These are phyloP conservation scores for Sclerotinia nivalis DNA, from an alignment of 2,329 filamentous ascomycete genomes.

Conservation along the genomic window DNA sequence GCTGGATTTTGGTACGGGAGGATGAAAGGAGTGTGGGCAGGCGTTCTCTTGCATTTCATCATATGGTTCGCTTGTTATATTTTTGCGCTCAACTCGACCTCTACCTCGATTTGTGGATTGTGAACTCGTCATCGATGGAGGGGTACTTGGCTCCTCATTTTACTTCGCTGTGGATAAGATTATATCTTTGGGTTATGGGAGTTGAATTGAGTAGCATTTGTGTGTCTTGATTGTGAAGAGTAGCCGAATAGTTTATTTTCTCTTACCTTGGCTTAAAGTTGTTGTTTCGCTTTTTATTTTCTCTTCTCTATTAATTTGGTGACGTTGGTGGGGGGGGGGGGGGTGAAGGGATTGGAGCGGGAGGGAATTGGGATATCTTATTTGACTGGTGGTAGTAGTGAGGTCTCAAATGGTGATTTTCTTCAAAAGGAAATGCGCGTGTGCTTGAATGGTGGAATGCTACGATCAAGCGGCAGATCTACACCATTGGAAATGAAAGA, in stretches of 20 bases:
- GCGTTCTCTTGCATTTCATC: slow-evolving; percentile 20
- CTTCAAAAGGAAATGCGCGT: neutral
- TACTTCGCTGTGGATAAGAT: slow-evolving; percentile 17
- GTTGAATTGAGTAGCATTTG: slow-evolving; percentile 21
- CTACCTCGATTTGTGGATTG: slow-evolving; percentile 6
- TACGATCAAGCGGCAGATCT: neutral
- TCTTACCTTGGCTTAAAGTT: slow-evolving; percentile 10
- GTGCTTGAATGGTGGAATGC: neutral
- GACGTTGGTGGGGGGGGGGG: neutral
- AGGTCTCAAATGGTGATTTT: neutral
- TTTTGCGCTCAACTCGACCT: slow-evolving; percentile 4
- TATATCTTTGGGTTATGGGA: slow-evolving; percentile 19
- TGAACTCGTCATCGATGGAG: slow-evolving; percentile 9
- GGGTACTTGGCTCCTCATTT: neutral
- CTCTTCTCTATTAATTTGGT: slow-evolving; percentile 22
- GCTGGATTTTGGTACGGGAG: slow-evolving; percentile 18
- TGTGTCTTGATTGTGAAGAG: slow-evolving; percentile 16
- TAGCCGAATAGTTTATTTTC: slow-evolving; percentile 16
- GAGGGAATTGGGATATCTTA: neutral
- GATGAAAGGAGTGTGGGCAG: slow-evolving; percentile 11
- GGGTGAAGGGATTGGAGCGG: neutral
- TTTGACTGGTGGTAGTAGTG: neutral
- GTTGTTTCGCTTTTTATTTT: slow-evolving; percentile 19
- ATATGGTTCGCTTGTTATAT: slow-evolving; percentile 19
- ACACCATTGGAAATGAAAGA: neutral